Conservation (phyloP, 2,329 filamentous ascomycete genomes). For the Phyllosticta citrichinensis region DNA sequence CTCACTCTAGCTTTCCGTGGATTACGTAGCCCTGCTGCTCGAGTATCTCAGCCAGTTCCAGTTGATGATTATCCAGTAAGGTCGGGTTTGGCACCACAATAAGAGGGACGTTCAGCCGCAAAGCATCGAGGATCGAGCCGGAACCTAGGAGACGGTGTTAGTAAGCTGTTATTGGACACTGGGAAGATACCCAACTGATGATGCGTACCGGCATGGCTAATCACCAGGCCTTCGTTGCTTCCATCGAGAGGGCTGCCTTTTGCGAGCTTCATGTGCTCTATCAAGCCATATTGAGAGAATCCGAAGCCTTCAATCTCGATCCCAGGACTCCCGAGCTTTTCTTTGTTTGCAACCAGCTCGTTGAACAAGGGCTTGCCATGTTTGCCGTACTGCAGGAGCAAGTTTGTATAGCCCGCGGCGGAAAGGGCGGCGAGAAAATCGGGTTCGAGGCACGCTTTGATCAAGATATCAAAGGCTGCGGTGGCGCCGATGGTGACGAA, state of each 20-base stretch:
- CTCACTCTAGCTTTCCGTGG: conserved; percentile 57
- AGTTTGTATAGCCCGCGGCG: conserved; percentile 53
- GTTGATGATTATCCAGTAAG: conserved; percentile 84
- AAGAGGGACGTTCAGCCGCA: conserved; percentile 64
- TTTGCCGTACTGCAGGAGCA: conserved; percentile 73
- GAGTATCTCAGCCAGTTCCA: conserved; percentile 71
- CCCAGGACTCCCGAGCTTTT: conserved; percentile 13
- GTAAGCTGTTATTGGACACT: background rate
- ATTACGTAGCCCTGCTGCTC: conserved; percentile 65
- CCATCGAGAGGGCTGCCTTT: conserved; percentile 32
- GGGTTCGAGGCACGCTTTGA: conserved; percentile 53
- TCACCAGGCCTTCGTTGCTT: conserved; percentile 56
- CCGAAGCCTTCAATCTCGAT: conserved; percentile 50
- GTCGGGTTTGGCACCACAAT: conserved; percentile 79
- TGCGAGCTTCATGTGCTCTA: conserved; percentile 46
- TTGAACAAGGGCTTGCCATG: conserved; percentile 47
- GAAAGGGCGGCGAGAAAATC: conserved; percentile 54
- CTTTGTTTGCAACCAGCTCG: conserved; percentile 2
- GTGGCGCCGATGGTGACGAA: conserved; percentile 92
- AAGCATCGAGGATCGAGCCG: conserved; percentile 76
- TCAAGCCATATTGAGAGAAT: conserved; percentile 53
- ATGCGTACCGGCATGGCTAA: conserved; percentile 74
- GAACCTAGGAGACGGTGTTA: conserved; percentile 51
- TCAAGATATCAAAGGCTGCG: conserved; percentile 65
- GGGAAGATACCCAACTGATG: background rate